Conservation (phyloP, 495 filamentous ascomycete genomes). For the Penicillium diatomitis region DNA sequence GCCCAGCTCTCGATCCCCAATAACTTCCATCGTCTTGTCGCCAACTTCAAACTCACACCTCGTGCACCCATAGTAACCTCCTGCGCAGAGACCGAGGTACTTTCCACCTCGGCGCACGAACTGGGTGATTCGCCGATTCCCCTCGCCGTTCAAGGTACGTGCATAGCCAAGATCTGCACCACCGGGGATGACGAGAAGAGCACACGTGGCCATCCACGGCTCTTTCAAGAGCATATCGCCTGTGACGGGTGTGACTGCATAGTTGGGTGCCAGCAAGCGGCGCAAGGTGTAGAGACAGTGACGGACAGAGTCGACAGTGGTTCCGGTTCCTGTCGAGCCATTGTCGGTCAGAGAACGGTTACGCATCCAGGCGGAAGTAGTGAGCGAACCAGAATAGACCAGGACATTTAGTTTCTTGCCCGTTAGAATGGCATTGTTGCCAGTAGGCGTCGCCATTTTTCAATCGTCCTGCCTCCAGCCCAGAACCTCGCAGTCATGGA, state of each 20-base stretch:
- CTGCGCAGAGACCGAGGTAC: constrained; percentile 90
- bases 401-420: constrained; percentile 71
- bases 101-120: constrained; percentile 79
- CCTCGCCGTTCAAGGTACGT: constrained; percentile 74
- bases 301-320: constrained; percentile 76
- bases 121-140: constrained; percentile 72
- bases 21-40: constrained; percentile 69
- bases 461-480: neutral
- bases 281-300: constrained; percentile 85
- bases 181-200: constrained; percentile 84
- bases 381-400: constrained; percentile 66
- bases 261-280: constrained; percentile 81
- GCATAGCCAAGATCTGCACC: constrained; percentile 95
- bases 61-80: constrained; percentile 79
- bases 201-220: constrained; percentile 82
- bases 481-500: constrained; percentile 4
- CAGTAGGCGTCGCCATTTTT: constrained; percentile 24
- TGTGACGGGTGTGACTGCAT: constrained; percentile 81
- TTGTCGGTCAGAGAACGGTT: constrained; percentile 21
- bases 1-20: constrained; percentile 74
- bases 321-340: constrained; percentile 59
- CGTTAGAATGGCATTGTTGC: constrained; percentile 40
- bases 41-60: constrained; percentile 89
- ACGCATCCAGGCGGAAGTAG: constrained; percentile 9
- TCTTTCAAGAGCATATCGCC: constrained; percentile 76